These are phyloP conservation scores for Sclerotinia subarctica DNA, from an alignment of 2,329 filamentous ascomycete genomes.

Conservation along the genomic window DNA sequence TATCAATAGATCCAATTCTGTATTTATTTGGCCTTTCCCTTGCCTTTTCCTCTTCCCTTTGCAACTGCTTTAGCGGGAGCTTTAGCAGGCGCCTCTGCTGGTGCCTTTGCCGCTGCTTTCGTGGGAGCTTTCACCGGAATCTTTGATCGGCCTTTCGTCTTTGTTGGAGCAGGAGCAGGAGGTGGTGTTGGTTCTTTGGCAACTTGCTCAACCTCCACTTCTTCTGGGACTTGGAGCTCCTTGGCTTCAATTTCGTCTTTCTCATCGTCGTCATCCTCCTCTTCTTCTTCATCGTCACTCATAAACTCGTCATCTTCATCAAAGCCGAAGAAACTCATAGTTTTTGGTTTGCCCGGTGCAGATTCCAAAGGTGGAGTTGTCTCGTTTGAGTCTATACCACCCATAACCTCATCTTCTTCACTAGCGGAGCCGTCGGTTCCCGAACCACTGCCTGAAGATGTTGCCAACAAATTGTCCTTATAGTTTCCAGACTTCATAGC, in stretches of 20 bases:
- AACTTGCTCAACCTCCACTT: slow-evolving; percentile 38
- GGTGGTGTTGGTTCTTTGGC: slow-evolving; percentile 31
- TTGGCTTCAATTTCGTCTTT: slow-evolving; percentile 24
- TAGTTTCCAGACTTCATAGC: slow-evolving; percentile 64
- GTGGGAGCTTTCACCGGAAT: slow-evolving; percentile 36
- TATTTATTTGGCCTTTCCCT: slow-evolving; percentile 22
- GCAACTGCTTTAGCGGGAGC: slow-evolving; percentile 23
- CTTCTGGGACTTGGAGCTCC: slow-evolving; percentile 41
- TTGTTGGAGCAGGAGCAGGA: slow-evolving; percentile 30
- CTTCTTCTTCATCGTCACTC: slow-evolving; percentile 60
- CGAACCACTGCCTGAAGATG: slow-evolving; percentile 40
- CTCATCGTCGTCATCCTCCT: slow-evolving; percentile 23
- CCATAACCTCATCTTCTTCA: slow-evolving; percentile 36
- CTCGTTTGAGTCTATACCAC: slow-evolving; percentile 39
- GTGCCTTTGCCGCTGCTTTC: slow-evolving; percentile 22
- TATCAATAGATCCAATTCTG: neutral
- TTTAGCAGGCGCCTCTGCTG: slow-evolving; percentile 40
- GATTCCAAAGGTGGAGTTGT: slow-evolving; percentile 49
- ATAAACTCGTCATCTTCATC: slow-evolving; percentile 76
- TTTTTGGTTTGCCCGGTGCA: slow-evolving; percentile 37
- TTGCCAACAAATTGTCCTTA: slow-evolving; percentile 56
- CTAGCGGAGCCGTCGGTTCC: slow-evolving; percentile 27
- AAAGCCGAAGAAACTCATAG: slow-evolving; percentile 67
- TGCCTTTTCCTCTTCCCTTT: slow-evolving; percentile 27
- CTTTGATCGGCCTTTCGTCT: slow-evolving; percentile 31